A percentile compares a stretch with the other conserved stretches of the same genome.
These are phyloP conservation scores for Cladophialophora psammophila DNA, from an alignment of 2,329 filamentous ascomycete genomes.

Conservation along the genomic window DNA sequence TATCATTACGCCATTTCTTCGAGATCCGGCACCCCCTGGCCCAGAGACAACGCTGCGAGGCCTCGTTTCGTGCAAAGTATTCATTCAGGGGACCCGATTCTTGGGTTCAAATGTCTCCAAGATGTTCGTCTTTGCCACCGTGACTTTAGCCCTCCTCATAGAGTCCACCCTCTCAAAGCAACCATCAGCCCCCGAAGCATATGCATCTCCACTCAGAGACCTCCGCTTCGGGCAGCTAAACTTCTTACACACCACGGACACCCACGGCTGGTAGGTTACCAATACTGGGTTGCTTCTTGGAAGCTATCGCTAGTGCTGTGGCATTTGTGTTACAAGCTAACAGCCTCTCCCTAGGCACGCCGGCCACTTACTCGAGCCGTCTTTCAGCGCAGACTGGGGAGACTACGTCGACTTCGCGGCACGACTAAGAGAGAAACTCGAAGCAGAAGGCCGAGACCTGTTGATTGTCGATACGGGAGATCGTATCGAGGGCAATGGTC, in stretches of 20 bases:
- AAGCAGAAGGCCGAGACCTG: constrained; percentile 79
- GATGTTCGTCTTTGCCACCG: constrained; percentile 5
- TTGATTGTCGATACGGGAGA: constrained; percentile 97
- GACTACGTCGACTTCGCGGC: constrained; percentile 94
- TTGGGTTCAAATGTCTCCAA: constrained; percentile 1
- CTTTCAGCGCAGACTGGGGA: constrained; percentile 96
- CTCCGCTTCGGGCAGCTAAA: constrained; percentile 94
- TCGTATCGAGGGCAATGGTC: constrained; percentile 88
- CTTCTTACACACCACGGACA: constrained; percentile 95
- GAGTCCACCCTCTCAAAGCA: constrained; percentile 64
- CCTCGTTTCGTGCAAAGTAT: not conserved
- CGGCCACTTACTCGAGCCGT: constrained; percentile 90
- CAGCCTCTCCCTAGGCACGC: constrained; percentile 60
- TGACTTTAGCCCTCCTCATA: constrained; percentile 26
- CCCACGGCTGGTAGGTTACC: constrained; percentile 76
- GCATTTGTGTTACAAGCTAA: not conserved
- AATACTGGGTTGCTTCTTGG: not conserved
- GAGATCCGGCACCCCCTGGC: not conserved
- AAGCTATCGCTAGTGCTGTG: not conserved
- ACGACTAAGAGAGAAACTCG: constrained; percentile 79
- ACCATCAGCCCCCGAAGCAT: constrained; percentile 78
- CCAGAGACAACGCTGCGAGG: not conserved
- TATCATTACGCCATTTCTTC: not conserved
- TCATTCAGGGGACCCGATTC: not conserved
- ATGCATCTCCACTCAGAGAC: constrained; percentile 80